A percentile compares a stretch with the other conserved stretches of the same genome.
These are phyloP conservation scores for Aspergillus japonicus DNA, from an alignment of 2,329 filamentous ascomycete species.

Conservation along the genomic window DNA sequence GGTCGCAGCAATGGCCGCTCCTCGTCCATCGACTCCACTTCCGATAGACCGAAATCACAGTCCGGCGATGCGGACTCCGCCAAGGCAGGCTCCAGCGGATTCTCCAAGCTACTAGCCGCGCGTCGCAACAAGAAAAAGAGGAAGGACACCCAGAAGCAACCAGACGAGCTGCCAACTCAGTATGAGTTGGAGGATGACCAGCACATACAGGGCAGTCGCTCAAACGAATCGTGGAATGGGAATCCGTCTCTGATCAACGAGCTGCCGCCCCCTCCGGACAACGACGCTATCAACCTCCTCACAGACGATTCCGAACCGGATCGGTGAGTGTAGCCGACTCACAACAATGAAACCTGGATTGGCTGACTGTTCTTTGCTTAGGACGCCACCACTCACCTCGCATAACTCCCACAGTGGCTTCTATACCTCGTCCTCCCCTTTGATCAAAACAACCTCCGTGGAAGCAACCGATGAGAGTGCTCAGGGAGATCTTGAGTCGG, in stretches of 20 bases:
- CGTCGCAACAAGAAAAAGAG: conserved; percentile 47
- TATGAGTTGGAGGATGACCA: conserved; percentile 22
- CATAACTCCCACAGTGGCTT: conserved; percentile 67
- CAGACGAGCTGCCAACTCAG: conserved; percentile 25
- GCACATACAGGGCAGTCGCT: conserved; percentile 22
- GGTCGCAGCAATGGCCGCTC: conserved; percentile 36
- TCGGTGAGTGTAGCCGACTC: conserved; percentile 30
- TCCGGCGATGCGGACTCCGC: conserved; percentile 40
- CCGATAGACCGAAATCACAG: conserved; percentile 40
- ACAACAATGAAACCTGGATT: conserved; percentile 21
- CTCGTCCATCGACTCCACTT: conserved; percentile 39
- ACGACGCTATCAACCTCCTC: conserved; percentile 29
- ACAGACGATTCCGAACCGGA: conserved; percentile 43
- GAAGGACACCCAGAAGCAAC: conserved; percentile 23
- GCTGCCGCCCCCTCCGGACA: conserved; percentile 21
- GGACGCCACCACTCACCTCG: conserved; percentile 51
- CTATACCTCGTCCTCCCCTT: conserved; percentile 66
- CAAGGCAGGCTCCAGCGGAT: conserved; percentile 44
- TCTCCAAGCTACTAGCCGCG: conserved; percentile 53
- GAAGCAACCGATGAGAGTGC: conserved; percentile 40
- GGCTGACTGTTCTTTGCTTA: conserved; percentile 28
- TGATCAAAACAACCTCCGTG: conserved; percentile 58
- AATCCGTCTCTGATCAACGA: conserved; percentile 26
- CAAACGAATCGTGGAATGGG: conserved; percentile 28
- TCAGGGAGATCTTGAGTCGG: conserved; percentile 27